Conservation (phyloP, 345 rosid genomes). For the Hypericum perforatum region DNA sequence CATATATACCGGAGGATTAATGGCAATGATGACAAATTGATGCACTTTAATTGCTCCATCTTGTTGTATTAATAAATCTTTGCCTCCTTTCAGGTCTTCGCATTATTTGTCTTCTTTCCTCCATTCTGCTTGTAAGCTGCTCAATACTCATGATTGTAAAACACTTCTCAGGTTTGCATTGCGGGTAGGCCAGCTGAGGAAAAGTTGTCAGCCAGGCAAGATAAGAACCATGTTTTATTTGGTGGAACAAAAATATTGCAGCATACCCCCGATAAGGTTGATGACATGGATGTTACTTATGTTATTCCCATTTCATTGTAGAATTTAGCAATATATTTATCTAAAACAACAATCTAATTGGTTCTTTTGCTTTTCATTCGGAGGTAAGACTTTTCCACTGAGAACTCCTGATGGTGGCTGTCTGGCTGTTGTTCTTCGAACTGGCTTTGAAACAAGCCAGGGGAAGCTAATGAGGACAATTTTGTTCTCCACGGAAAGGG, state of each 20-base stretch:
- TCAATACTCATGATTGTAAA: background rate
- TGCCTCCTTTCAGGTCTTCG: no score
- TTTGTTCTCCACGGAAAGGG: constrained; percentile 96
- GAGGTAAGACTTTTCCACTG: constrained; percentile 55
- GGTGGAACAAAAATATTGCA: constrained; percentile 98
- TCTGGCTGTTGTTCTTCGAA: constrained; percentile 89
- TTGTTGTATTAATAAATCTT: no score
- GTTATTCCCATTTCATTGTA: background rate
- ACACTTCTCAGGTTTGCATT: constrained; percentile 51
- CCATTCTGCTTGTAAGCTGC: no score
- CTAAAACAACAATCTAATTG: constrained; percentile 2
- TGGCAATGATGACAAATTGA: no score
- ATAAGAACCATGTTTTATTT: constrained; percentile 84
- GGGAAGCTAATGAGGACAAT: constrained; percentile 99
- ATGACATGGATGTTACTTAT: constrained; percentile 1
- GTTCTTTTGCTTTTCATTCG: constrained; percentile 20
- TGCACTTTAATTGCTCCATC: no score
- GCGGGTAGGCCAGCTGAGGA: constrained; percentile 53
- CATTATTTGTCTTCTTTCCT: no score
- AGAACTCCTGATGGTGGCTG: constrained; percentile 97
- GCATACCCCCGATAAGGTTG: constrained; percentile 90
- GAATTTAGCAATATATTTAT: background rate
- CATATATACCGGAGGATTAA: no score
- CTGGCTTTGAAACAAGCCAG: constrained; percentile 99
- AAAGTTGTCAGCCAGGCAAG: constrained; percentile 64